Evolutionary conservation across 441 rosid genomes (phyloP).

Genomic region (Gossypium schwendimanii): DNA sequence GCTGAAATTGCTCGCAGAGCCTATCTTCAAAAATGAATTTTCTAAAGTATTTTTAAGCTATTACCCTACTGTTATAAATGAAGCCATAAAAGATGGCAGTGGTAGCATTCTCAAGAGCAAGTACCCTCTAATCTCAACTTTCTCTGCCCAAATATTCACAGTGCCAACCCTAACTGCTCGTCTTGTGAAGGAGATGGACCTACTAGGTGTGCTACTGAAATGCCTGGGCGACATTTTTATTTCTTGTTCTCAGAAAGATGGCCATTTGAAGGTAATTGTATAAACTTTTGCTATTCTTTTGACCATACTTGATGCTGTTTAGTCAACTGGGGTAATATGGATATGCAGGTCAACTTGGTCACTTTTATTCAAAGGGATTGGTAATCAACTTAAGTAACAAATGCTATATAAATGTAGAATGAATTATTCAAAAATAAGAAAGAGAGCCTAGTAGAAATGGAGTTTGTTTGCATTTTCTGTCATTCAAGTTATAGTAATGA

Average conservation of each 20-base stretch:
- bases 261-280: constrained; percentile 55
- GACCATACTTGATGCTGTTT: background rate
- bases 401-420: background rate
- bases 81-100: constrained; percentile 50
- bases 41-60: constrained; percentile 78
- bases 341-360: background rate
- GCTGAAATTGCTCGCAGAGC: constrained; percentile 86
- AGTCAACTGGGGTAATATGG: background rate
- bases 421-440: background rate
- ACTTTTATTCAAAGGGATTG: background rate
- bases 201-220: constrained; percentile 59
- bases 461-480: background rate
- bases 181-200: constrained; percentile 83
- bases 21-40: constrained; percentile 81
- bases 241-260: constrained; percentile 72
- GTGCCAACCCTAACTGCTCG: constrained; percentile 87
- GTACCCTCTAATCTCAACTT: constrained; percentile 55
- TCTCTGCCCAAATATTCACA: constrained; percentile 92
- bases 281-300: background rate
- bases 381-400: background rate
- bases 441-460: background rate
- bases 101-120: constrained; percentile 41
- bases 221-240: constrained; percentile 65
- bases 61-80: constrained; percentile 64
- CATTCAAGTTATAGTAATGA: background rate